These are phyloP conservation scores for Hericium erinaceus DNA, from an alignment of 768 basidiomycete genomes.

Conservation along the genomic window DNA sequence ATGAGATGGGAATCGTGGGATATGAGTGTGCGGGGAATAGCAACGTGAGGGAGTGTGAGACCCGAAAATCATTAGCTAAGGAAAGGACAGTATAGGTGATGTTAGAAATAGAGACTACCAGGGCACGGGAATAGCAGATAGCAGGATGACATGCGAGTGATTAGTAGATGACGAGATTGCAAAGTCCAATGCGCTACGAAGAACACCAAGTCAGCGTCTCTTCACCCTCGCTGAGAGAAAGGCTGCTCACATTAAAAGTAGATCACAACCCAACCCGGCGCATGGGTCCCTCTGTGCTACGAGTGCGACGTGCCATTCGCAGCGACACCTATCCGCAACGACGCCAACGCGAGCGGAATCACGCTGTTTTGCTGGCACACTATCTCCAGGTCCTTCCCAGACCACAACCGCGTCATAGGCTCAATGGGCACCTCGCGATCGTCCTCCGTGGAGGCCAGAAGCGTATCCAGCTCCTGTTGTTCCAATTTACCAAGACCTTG, in stretches of 20 bases:
- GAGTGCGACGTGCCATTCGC: not conserved
- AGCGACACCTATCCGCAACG: conserved; percentile 44
- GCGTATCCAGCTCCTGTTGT: conserved; percentile 34
- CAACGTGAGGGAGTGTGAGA: not conserved
- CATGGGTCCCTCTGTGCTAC: not conserved
- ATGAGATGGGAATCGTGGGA: not conserved
- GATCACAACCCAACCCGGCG: not conserved
- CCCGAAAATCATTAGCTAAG: not conserved
- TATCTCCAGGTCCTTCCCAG: conserved; percentile 74
- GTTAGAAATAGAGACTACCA: not conserved
- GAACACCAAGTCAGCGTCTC: not conserved
- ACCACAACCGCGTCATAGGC: conserved; percentile 51
- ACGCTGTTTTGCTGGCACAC: conserved; percentile 88
- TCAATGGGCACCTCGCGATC: conserved; percentile 25
- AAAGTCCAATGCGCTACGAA: not conserved
- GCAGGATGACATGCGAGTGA: not conserved
- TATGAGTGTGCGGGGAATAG: not conserved
- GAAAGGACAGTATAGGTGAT: not conserved
- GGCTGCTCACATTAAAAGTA: not conserved
- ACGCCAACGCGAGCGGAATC: conserved; percentile 64
- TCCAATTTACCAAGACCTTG: conserved; percentile 59
- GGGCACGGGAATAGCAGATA: not conserved
- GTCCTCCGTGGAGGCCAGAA: conserved; percentile 13
- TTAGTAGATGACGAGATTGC: not conserved
- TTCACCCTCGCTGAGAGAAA: not conserved